Conservation (phyloP, 179 eudicot species). For the Gypsophila paniculata region DNA sequence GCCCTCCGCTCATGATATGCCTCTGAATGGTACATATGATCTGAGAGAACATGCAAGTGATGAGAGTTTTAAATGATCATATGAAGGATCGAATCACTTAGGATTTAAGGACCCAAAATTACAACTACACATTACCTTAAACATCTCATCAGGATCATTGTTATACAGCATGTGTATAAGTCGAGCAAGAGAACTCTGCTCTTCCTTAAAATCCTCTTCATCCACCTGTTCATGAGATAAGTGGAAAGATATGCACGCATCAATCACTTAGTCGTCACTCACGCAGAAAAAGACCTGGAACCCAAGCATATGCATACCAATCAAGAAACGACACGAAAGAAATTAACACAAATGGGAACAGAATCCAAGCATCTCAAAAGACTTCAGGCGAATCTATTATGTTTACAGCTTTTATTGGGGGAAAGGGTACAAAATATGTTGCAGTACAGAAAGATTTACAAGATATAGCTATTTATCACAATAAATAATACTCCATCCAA, state of each 20-base stretch:
- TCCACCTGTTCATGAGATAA: constrained; percentile 45
- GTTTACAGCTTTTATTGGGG: not conserved
- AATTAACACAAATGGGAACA: not conserved
- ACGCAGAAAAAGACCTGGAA: not conserved
- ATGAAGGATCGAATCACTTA: not conserved
- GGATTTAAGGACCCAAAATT: not conserved
- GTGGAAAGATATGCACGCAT: constrained; percentile 13
- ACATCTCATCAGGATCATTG: constrained; percentile 90
- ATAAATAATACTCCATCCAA: too few species aligned
- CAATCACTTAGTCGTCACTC: not conserved
- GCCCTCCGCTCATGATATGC: constrained; percentile 86
- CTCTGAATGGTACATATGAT: constrained; percentile 77
- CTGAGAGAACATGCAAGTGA: constrained; percentile 31
- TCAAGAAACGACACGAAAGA: not conserved
- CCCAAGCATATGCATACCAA: not conserved
- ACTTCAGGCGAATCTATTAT: not conserved
- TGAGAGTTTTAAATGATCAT: constrained; percentile 8
- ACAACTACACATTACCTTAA: constrained; percentile 48
- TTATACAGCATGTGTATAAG: constrained; percentile 83
- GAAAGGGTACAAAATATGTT: too few species aligned
- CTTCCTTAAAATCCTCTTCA: constrained; percentile 95
- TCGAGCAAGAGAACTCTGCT: constrained; percentile 95
- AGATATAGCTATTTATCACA: too few species aligned
- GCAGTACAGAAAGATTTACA: not conserved
- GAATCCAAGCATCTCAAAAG: not conserved